Base-by-base conservation (phyloP, 306 rosid species). In the Styphnolobium japonicum region DNA sequence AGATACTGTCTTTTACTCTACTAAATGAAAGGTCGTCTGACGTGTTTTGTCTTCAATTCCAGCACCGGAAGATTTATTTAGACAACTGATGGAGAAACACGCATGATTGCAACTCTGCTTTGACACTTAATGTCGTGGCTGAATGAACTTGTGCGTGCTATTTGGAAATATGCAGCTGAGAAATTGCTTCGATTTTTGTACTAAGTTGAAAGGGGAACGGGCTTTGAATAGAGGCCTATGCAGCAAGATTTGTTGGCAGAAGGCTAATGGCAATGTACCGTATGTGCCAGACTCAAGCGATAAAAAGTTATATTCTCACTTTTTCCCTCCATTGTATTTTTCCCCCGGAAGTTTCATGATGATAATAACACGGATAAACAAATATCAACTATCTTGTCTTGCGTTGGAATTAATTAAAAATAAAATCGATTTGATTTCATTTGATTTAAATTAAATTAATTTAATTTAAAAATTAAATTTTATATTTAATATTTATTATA, bases 21-120 rank as follows among this genome's bases (percentile, higher is more conserved):
- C 22, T 27, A 14, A 56, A 80, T 66, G 37, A 16, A 15, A 7
- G 36, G 16, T 2, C 11, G 15, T 33, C 43, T 52, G 11, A 63
- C 7, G 15, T 69, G 7, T 52, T 78, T 61, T 63, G 0, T 55
- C 60, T 42, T 33, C 63, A 69, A 85, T 34, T 80, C 11, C 89
- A 86, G 90, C 90, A 33, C 90, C 90, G 6, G 85, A 83, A 83
- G 90, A 83, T 25, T 68, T 86, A 71, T 86, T 86, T 56, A 83
- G 90, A 43, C 71, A 83, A 76, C 82, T 87, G 74, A 75, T 87
- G 86, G 88, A 87, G 82, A 73, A 87, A 55, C 90, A 87, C 62
- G 86, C 88, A 0, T 81, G 45, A 78, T 33, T 19, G 58, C 10
- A 48, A 55, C 23, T 57, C 46, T 67, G 55, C 42, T 10, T 64